Evolutionary conservation across 805 yeast species (phyloP), one percentile per base, ranked within the genome.

Genomic region (Yarrowia sp.): DNA sequence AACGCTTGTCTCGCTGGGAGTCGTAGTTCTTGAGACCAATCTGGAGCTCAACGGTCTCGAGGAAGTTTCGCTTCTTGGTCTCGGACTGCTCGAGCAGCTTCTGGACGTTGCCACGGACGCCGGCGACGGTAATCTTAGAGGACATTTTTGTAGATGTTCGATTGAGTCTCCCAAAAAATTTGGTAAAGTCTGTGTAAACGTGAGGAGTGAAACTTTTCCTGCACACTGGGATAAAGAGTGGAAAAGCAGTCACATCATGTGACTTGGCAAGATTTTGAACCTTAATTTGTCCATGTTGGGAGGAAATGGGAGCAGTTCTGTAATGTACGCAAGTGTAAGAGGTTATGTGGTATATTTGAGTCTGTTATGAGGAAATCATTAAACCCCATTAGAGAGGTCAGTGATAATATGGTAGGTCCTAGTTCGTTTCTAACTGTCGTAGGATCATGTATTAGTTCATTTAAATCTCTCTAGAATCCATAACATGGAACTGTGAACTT

Each of bases 1-100:
- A 95, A 92, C 99, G 98, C 92, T 95, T 95, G 85, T 95, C 99
- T 90, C 99, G 92, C 87, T 95, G 99, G 80, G 99, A 98, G 82
- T 95, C 99, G 84, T 95, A 95, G 96, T 95, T 95, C 92, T 95
- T 95, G 77, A 95, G 88, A 83, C 99, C 99, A 79, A 95, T 96
- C 86, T 95, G 99, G 80, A 95, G 87, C 86, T 95, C 99, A 78
- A 95, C 92, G 82, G 99, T 93, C 89, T 95, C 99, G 83, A 93
- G 89, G 86, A 95, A 95, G 96, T 95, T 95, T 89, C 99, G 92
- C 97, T 95, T 93, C 90, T 95, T 95, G 82, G 89, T 95, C 80
- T 79, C 85, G 76, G 98, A 91, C 87, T 80, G 86, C 79, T 87
- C 88, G 81, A 95, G 84, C 78, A 95, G 85, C 83, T 90, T 88